These are phyloP conservation scores for Geotrichum klebahnii DNA, from an alignment of 1,139 yeast genomes.

Conservation along the genomic window DNA sequence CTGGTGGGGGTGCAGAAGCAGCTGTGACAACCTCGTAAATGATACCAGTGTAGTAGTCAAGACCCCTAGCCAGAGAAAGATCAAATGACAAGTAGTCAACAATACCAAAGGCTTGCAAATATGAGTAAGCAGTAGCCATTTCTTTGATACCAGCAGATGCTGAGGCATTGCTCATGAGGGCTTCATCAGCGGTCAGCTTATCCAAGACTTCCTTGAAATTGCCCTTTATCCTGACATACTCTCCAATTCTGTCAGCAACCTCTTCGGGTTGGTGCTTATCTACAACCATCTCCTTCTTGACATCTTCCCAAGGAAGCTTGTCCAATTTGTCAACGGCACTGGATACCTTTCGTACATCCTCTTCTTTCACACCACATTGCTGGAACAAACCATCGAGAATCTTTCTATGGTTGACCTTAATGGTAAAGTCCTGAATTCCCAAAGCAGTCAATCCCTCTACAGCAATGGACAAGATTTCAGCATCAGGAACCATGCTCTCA, in stretches of 20 bases:
- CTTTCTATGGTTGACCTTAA: conserved; percentile 91
- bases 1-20: conserved; percentile 89
- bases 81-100: conserved; percentile 69
- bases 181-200: conserved; percentile 53
- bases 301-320: conserved; percentile 91
- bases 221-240: conserved; percentile 82
- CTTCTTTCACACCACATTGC: conserved; percentile 90
- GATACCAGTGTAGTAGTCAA: conserved; percentile 94
- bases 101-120: conserved; percentile 75
- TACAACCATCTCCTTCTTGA: conserved; percentile 81
- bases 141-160: conserved; percentile 81
- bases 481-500: conserved; percentile 93
- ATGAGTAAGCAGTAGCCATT: conserved; percentile 68
- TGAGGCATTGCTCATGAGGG: conserved; percentile 56
- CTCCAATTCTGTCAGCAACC: conserved; percentile 89
- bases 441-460: conserved; percentile 80
- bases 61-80: conserved; percentile 91
- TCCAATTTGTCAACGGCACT: conserved; percentile 96
- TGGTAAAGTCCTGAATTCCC: conserved; percentile 82
- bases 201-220: conserved; percentile 63
- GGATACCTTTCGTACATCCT: conserved; percentile 87
- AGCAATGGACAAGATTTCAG: conserved; percentile 74
- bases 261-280: conserved; percentile 88
- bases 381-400: conserved; percentile 92
- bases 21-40: conserved; percentile 93